These are phyloP conservation scores for Luffa aegyptiaca DNA, from an alignment of 306 rosid species.

Conservation along the genomic window DNA sequence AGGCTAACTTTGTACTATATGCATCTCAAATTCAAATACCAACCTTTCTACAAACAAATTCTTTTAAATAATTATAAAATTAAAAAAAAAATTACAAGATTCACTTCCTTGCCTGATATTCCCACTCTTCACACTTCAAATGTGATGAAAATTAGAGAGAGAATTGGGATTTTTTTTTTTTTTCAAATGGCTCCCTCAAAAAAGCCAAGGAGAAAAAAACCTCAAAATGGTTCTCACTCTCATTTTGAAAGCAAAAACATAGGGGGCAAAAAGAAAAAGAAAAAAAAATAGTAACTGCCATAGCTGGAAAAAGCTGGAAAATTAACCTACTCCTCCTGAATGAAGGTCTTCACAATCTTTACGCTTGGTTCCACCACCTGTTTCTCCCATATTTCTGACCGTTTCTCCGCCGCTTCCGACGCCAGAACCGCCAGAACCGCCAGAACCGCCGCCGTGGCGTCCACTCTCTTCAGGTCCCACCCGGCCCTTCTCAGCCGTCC, in stretches of 20 bases:
- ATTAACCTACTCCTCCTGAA: constrained; percentile 54
- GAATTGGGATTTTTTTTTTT: not conserved
- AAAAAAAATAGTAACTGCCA: constrained; percentile 1
- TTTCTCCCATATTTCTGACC: constrained; percentile 59
- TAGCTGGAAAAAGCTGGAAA: constrained; percentile 21
- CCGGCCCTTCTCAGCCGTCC: constrained; percentile 31
- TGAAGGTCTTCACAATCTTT: constrained; percentile 86
- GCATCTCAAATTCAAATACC: not conserved
- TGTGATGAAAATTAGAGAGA: not conserved
- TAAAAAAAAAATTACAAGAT: not conserved
- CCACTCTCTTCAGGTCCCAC: constrained; percentile 77
- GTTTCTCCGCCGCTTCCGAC: constrained; percentile 20
- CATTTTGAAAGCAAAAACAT: not conserved
- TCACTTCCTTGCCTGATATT: not conserved
- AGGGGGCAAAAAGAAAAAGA: not conserved
- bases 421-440: constrained; percentile 50
- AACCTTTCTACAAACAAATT: not conserved
- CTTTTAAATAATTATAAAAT: not conserved
- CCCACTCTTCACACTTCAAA: constrained; percentile 2
- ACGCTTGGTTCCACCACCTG: constrained; percentile 80
- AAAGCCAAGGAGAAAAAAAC: not conserved
- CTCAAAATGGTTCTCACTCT: not conserved
- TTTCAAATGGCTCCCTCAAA: not conserved
- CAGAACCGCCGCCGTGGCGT: constrained; percentile 62
- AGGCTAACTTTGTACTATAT: not conserved